Percentiles rank a stretch among this genome's conserved stretches.
These are phyloP conservation scores for Metschnikowia kofuensis DNA, from an alignment of 805 yeast genomes.

Conservation along the genomic window DNA sequence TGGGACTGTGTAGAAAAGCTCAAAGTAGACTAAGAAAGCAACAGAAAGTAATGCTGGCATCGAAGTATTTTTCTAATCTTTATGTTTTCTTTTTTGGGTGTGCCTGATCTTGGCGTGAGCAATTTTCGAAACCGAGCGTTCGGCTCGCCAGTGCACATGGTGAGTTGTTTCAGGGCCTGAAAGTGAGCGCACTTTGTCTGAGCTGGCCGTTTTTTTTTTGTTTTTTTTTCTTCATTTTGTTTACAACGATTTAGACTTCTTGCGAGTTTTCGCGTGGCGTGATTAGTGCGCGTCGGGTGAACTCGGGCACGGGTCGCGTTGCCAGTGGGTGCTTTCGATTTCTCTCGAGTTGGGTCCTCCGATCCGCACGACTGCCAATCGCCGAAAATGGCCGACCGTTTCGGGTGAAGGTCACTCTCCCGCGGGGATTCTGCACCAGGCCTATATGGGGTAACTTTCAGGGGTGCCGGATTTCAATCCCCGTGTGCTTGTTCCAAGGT, in stretches of 20 bases:
- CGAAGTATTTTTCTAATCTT: neutral
- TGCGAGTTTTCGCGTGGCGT: slow-evolving; percentile 1
- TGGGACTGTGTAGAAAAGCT: too few relatives aligned
- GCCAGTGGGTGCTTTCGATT: neutral
- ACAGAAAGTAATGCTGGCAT: neutral
- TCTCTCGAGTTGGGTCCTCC: neutral
- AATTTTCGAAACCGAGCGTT: neutral
- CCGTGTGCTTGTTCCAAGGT: neutral
- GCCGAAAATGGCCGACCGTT: neutral
- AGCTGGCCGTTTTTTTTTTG: too few relatives aligned
- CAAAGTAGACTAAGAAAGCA: neutral
- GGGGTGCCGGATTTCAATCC: neutral
- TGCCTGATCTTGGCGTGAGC: neutral
- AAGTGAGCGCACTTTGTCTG: too few relatives aligned
- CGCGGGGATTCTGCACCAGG: too few relatives aligned
- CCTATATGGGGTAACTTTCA: too few relatives aligned
- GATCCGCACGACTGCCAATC: neutral
- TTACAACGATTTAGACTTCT: too few relatives aligned
- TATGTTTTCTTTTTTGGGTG: neutral
- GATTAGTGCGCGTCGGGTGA: slow-evolving; percentile 4
- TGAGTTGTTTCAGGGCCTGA: neutral
- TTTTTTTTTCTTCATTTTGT: too few relatives aligned
- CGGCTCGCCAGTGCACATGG: neutral
- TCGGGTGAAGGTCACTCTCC: too few relatives aligned
- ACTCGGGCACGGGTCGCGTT: neutral